Conservation (phyloP, 495 filamentous ascomycete species). For the Xylaria grammica region DNA sequence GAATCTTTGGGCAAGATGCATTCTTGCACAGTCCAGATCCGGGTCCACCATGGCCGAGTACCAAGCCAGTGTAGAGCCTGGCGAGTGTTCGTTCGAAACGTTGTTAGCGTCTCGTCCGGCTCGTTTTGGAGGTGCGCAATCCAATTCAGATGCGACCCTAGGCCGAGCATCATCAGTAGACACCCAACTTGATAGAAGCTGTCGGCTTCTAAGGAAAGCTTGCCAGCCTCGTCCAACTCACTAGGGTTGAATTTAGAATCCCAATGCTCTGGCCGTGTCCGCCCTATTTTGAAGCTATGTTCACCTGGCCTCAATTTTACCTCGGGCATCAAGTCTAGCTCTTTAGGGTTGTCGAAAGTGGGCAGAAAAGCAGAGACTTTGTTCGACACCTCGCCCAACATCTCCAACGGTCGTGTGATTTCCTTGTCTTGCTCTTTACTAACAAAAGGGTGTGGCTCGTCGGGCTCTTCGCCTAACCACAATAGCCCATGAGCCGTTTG, state of each 20-base stretch:
- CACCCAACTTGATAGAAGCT: conserved; percentile 10
- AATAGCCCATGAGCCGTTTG: conserved; percentile 15
- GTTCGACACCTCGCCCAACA: neutral
- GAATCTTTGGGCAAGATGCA: neutral
- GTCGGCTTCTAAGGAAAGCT: neutral
- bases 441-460: neutral
- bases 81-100: conserved; percentile 2
- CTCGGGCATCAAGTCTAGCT: neutral
- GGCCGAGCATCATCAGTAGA: neutral
- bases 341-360: neutral
- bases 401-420: neutral
- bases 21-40: conserved; percentile 8
- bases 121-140: conserved; percentile 3
- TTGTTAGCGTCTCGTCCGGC: neutral
- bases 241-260: neutral
- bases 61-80: conserved; percentile 4
- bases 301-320: neutral
- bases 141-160: neutral
- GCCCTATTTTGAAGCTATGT: neutral
- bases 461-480: conserved; percentile 21
- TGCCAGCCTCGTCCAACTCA: neutral
- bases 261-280: conserved; percentile 4
- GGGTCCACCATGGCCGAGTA: neutral
- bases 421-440: neutral
- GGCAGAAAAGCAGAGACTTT: neutral